These are phyloP conservation scores for Prinsepia uniflora DNA, from an alignment of 306 rosid species.

Conservation along the genomic window DNA sequence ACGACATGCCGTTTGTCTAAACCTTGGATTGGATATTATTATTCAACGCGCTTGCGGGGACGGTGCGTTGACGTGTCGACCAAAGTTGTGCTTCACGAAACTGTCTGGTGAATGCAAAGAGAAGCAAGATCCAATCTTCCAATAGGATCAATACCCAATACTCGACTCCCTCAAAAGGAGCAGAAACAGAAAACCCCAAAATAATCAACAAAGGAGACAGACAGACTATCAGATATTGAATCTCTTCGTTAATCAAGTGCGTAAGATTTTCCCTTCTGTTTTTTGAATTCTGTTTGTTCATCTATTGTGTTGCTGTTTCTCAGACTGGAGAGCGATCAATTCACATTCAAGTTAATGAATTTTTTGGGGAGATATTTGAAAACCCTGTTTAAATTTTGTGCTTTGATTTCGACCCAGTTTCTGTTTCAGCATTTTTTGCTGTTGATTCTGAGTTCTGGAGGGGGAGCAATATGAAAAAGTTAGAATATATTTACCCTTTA, in stretches of 20 bases:
- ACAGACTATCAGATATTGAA: neutral
- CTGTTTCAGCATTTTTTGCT: neutral
- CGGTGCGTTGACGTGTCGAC: neutral
- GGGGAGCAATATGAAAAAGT: neutral
- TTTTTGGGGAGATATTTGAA: neutral
- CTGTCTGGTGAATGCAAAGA: neutral
- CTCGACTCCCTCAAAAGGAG: neutral
- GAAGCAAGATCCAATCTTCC: slow-evolving; percentile 18
- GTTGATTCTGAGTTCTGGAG: neutral
- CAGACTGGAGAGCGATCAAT: slow-evolving; percentile 7
- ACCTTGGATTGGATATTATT: neutral
- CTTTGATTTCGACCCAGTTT: neutral
- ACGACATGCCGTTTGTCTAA: slow-evolving; percentile 2
- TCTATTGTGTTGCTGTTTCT: neutral
- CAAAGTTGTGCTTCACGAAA: slow-evolving; percentile 7
- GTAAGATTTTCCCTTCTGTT: neutral
- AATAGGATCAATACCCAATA: too few species aligned
- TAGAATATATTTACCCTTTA: neutral
- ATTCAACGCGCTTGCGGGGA: neutral
- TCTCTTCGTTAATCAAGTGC: neutral
- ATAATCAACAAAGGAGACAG: neutral
- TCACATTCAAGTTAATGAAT: neutral
- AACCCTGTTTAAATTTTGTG: neutral
- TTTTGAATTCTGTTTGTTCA: neutral
- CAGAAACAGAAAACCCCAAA: neutral